A percentile compares a stretch with the other conserved stretches of the same genome.
Conservation (phyloP, 495 filamentous ascomycete species). For the Aspergillus homomorphus region DNA sequence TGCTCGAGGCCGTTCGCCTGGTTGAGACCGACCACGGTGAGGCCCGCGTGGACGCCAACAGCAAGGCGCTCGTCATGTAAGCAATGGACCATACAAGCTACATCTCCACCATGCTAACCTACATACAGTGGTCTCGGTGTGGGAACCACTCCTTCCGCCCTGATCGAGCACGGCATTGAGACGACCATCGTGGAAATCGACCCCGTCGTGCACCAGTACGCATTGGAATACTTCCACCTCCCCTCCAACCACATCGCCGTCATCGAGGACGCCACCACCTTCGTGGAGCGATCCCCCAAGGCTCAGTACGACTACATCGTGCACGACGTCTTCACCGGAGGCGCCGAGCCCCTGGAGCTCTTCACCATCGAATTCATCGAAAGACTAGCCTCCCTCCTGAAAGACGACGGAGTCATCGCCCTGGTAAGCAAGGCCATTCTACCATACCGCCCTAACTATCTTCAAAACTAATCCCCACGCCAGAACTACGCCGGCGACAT, state of each 20-base stretch:
- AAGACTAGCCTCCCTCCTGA: constrained; percentile 65
- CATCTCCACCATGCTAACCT: constrained; percentile 6
- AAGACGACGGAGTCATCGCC: constrained; percentile 77
- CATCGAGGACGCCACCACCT: constrained; percentile 77
- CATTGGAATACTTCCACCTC: constrained; percentile 77
- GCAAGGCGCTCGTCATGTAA: constrained; percentile 80
- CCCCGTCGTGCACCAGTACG: constrained; percentile 79
- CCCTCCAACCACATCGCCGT: constrained; percentile 72
- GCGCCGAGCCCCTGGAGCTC: constrained; percentile 81
- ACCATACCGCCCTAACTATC: not conserved
- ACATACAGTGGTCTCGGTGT: constrained; percentile 75
- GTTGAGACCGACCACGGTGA: constrained; percentile 53
- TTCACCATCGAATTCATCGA: constrained; percentile 83
- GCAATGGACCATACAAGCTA: constrained; percentile 6
- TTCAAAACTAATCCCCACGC: constrained; percentile 12
- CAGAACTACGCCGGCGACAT: constrained; percentile 98
- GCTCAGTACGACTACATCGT: constrained; percentile 83
- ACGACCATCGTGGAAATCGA: constrained; percentile 95
- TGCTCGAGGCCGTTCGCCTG: constrained; percentile 86
- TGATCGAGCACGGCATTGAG: constrained; percentile 83
- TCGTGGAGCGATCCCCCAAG: constrained; percentile 54
- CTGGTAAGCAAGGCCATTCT: constrained; percentile 58
- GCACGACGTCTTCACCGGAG: constrained; percentile 98
- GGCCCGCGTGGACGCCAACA: constrained; percentile 56
- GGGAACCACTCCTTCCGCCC: constrained; percentile 81